phyloP scores from a whole-genome alignment of 371 early-diverging fungal genomes.

The Apophysomyces sp. region DNA sequence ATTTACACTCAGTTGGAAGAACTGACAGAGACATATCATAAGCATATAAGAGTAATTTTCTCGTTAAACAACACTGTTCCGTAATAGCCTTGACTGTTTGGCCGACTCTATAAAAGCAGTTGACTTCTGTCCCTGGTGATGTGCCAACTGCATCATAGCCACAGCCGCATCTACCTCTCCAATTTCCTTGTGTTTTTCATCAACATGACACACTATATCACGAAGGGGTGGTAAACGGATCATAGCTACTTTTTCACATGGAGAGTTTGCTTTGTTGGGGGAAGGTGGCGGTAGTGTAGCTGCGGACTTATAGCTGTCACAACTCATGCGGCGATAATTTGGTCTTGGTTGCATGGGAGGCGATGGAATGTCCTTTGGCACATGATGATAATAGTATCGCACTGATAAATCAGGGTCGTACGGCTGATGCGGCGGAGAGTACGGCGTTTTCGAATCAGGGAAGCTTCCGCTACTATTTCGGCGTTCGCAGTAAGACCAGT shows the following conservation, averaged over 20 bases:
- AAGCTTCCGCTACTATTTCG: background rate
- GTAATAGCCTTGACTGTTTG: background rate
- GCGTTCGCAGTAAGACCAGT: background rate
- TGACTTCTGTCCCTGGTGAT: background rate
- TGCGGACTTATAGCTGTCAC: background rate
- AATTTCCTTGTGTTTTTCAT: conserved; percentile 6
- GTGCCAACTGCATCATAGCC: conserved; percentile 37
- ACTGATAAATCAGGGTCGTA: conserved; percentile 2
- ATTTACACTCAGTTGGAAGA: background rate
- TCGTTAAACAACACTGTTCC: background rate
- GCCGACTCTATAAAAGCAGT: background rate
- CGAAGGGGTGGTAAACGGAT: conserved; percentile 18
- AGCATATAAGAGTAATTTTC: background rate
- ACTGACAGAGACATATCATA: background rate
- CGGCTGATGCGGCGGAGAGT: conserved; percentile 13
- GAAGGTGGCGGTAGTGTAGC: background rate
- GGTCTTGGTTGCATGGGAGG: background rate
- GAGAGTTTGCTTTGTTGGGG: background rate
- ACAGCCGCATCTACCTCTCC: conserved; percentile 28
- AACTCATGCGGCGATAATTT: background rate
- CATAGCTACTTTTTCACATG: background rate
- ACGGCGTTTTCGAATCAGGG: background rate
- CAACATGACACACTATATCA: conserved; percentile 5
- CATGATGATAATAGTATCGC: background rate
- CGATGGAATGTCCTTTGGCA: background rate